Evolutionary conservation across 2,329 filamentous ascomycete genomes (phyloP), one percentile per base, ranked within the genome.

Genomic region (Aspergillus puulaauensis): DNA sequence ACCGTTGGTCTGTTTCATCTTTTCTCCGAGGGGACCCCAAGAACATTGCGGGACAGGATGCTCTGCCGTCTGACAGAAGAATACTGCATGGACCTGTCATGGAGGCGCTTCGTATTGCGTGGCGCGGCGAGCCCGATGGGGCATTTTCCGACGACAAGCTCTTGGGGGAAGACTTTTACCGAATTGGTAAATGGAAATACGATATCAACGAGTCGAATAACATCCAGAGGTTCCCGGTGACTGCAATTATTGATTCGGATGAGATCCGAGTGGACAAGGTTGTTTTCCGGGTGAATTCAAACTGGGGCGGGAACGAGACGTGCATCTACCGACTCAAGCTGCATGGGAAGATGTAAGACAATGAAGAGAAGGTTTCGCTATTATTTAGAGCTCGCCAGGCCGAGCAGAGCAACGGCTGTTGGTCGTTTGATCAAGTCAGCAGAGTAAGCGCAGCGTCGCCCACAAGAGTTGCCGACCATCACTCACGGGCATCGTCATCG

Each of bases 281-380:
- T 19, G 74, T 76, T 14, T 64, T 81, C 33, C 69, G 78, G 6
- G 70, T 76, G 2, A 75, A 70, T 19, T 74, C 71, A 1, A 80
- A 79, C 55, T 79, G 78, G 72, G 79, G 78, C 4, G 71, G 65
- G 4, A 65, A 73, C 21, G 65, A 75, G 54, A 79, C 77, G 1
- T 81, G 79, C 61, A 61, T 80, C 39, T 80, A 80, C 64, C 74
- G 78, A n/a, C 58, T 80, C 52, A 73, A 74, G 48, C 55, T 80
- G 49, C 72, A 79, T 63, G 79, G 78, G 4, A 67, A 72, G 58
- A 9, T 67, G 33, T 75, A 64, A 45, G 3, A 15, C 35, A 37
- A 37, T n/a, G 5, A 37, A 37, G 14, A 11, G 35, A 37, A 8
- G 12, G 35, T 37, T 37, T n/a, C 14, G 12, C 6, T 37, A 15